These are phyloP conservation scores for Acanthamoeba triangularis DNA, from an alignment of 208 protist genomes.

Conservation along the genomic window DNA sequence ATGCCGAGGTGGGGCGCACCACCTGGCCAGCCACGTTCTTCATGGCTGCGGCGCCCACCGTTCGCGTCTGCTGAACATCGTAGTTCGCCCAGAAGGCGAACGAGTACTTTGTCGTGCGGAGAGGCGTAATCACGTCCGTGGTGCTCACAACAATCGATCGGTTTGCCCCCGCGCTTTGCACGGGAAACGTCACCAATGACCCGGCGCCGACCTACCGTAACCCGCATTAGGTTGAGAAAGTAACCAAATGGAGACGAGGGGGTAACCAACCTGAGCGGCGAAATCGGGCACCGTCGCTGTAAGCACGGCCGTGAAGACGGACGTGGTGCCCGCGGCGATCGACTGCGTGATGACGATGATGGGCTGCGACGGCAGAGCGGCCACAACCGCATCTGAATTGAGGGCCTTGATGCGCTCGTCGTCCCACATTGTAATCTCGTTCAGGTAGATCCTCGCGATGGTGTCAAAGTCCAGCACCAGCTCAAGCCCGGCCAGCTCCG, in stretches of 20 bases:
- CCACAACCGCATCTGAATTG: not conserved
- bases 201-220: not conserved
- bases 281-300: not conserved
- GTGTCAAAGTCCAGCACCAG: constrained; percentile 35
- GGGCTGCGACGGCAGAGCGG: not conserved
- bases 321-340: not conserved
- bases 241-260: not conserved
- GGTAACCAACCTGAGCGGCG: not conserved
- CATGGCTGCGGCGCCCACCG: not conserved
- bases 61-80: not conserved
- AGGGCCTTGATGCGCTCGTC: not conserved
- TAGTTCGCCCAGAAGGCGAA: not conserved
- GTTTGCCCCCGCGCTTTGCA: not conserved
- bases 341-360: not conserved
- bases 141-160: not conserved
- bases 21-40: not conserved
- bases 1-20: not conserved
- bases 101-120: not conserved
- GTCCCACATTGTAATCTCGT: not conserved
- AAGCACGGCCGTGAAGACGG: not conserved
- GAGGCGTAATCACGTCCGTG: not conserved
- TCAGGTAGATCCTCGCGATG: not conserved
- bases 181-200: not conserved
- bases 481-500: not conserved
- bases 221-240: not conserved